A percentile compares a stretch with the other conserved stretches of the same genome.
These are phyloP conservation scores for Mycena crocata DNA, from an alignment of 768 basidiomycete species.

Conservation along the genomic window DNA sequence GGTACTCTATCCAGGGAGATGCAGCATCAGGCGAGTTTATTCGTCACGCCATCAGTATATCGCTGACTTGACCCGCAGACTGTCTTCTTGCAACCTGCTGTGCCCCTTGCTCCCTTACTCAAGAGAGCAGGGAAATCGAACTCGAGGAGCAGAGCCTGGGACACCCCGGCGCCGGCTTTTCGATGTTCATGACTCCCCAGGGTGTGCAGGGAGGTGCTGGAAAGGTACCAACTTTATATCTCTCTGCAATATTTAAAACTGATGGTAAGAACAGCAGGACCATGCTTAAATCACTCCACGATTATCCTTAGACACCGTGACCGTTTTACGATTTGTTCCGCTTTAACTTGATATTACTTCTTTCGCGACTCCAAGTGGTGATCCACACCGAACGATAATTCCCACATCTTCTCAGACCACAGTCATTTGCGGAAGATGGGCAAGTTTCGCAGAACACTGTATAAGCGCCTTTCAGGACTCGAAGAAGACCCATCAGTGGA, in stretches of 20 bases:
- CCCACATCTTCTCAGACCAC: neutral
- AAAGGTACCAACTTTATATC: neutral
- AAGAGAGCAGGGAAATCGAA: constrained; percentile 53
- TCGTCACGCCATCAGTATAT: too few relatives aligned
- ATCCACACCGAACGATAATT: constrained; percentile 16
- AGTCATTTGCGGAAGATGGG: constrained; percentile 10
- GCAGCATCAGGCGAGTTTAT: too few relatives aligned
- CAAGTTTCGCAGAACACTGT: constrained; percentile 20
- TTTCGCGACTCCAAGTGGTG: neutral
- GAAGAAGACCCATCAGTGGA: neutral
- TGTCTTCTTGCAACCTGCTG: constrained; percentile 49
- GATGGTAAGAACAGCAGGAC: neutral
- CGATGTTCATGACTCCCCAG: constrained; percentile 31
- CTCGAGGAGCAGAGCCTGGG: constrained; percentile 50
- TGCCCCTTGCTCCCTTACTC: constrained; percentile 52
- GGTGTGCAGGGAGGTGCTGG: constrained; percentile 12
- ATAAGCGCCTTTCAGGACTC: constrained; percentile 6
- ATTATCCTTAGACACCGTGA: neutral
- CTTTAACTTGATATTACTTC: neutral
- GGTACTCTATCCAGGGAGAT: constrained; percentile 51
- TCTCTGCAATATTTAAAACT: neutral
- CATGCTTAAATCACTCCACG: neutral
- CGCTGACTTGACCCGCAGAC: too few relatives aligned
- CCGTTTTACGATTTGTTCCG: neutral
- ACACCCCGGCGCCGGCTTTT: constrained; percentile 32